Evolutionary conservation across 208 protist genomes (phyloP).

Genomic region (Herpetomonas tarakana): DNA sequence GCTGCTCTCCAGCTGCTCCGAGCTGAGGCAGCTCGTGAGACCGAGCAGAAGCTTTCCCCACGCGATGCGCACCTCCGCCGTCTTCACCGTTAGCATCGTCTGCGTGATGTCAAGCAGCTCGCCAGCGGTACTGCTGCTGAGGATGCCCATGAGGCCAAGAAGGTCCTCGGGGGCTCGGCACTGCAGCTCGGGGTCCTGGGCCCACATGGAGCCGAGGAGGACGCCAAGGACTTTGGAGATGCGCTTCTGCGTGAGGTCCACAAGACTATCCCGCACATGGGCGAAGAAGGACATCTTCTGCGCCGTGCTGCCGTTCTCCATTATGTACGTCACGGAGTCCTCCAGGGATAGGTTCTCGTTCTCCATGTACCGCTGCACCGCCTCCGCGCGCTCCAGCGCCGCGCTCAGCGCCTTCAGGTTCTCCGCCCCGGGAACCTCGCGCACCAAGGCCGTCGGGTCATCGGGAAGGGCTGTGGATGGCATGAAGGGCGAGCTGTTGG

Average conservation of each 20-base stretch:
- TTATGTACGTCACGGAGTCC: constrained; percentile 83
- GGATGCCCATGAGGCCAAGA: constrained; percentile 46
- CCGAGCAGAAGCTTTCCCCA: constrained; percentile 77
- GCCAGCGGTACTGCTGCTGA: constrained; percentile 42
- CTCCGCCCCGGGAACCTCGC: constrained; percentile 78
- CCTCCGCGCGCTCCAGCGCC: constrained; percentile 81
- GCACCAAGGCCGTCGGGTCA: constrained; percentile 83
- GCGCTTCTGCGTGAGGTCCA: constrained; percentile 40
- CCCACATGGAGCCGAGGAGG: constrained; percentile 84
- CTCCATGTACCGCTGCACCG: constrained; percentile 89
- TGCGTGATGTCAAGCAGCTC: constrained; percentile 79
- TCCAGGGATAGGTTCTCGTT: constrained; percentile 77
- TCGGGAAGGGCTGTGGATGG: constrained; percentile 37
- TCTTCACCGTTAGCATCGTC: constrained; percentile 90
- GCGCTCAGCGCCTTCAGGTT: constrained; percentile 87
- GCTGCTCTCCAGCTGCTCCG: constrained; percentile 56
- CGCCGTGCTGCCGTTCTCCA: constrained; percentile 85
- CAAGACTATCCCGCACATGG: constrained; percentile 64
- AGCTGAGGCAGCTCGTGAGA: constrained; percentile 53
- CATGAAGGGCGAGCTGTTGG: background rate
- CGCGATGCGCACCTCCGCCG: constrained; percentile 58
- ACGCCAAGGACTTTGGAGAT: constrained; percentile 72
- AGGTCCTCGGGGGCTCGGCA: constrained; percentile 67
- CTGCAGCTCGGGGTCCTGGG: constrained; percentile 86
- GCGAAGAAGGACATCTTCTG: constrained; percentile 82